Conservation (phyloP, 257 asterid genomes). For the Echium plantagineum region DNA sequence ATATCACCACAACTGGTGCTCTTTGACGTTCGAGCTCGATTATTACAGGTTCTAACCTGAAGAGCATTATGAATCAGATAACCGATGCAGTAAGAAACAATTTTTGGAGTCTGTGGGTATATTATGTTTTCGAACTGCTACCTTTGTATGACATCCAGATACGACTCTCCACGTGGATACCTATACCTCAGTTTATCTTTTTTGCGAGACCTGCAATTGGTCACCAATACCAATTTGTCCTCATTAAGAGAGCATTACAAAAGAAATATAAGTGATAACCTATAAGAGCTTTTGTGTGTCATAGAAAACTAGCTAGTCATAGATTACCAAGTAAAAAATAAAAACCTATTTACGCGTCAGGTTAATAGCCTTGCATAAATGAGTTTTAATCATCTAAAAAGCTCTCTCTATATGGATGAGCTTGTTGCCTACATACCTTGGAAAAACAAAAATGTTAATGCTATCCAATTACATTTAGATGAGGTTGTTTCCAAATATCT, state of each 20-base stretch:
- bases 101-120: constrained; percentile 1
- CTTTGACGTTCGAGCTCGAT: constrained; percentile 96
- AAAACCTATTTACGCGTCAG: neutral
- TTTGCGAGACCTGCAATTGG: constrained; percentile 57
- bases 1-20: constrained; percentile 95
- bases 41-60: constrained; percentile 95
- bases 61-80: constrained; percentile 11
- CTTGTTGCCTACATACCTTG: no score
- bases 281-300: neutral
- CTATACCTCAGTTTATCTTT: constrained; percentile 96
- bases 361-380: no score
- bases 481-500: no score
- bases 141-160: constrained; percentile 98
- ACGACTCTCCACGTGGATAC: constrained; percentile 98
- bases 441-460: no score
- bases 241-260: constrained; percentile 4
- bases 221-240: neutral
- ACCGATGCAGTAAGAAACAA: constrained; percentile 8
- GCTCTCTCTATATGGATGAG: no score
- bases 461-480: no score
- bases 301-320: neutral
- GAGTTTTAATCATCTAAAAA: no score
- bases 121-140: constrained; percentile 11
- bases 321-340: neutral
- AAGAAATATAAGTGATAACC: neutral